phyloP scores from a whole-genome alignment of 768 basidiomycete species.

The Paxillus ammoniavirescens region DNA sequence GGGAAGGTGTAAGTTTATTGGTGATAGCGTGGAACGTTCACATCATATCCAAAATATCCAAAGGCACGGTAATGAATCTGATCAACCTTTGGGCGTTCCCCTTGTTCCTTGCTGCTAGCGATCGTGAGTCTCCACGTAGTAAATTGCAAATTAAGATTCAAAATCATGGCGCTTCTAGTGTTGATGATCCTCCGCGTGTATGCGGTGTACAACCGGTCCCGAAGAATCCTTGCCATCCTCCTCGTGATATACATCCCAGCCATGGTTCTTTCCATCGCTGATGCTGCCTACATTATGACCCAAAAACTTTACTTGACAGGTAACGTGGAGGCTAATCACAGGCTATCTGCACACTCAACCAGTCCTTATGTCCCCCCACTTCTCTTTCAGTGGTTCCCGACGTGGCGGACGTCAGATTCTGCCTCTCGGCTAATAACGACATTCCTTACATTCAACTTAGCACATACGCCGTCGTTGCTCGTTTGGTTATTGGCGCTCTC shows the following conservation, averaged over 20 bases:
- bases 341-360: background rate
- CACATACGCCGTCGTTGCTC: background rate
- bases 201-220: slow-evolving; percentile 13
- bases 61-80: slow-evolving; percentile 6
- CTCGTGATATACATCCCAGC: background rate
- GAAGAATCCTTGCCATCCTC: slow-evolving; percentile 1
- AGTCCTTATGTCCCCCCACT: background rate
- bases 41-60: background rate
- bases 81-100: slow-evolving; percentile 7
- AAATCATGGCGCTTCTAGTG: background rate
- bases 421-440: background rate
- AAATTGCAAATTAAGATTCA: background rate
- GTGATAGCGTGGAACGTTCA: too few relatives aligned
- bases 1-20: slow-evolving; percentile 8
- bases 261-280: background rate
- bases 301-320: background rate
- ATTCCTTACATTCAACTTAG: background rate
- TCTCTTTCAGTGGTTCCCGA: slow-evolving; percentile 1
- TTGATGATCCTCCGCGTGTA: slow-evolving; percentile 19
- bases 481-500: background rate
- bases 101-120: slow-evolving; percentile 11
- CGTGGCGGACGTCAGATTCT: background rate
- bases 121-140: slow-evolving; percentile 8
- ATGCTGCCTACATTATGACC: background rate
- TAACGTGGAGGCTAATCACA: background rate